Evolutionary conservation across 306 rosid genomes (phyloP), one percentile per base, ranked within the genome.

Genomic region (Begonia fuchsioides): DNA sequence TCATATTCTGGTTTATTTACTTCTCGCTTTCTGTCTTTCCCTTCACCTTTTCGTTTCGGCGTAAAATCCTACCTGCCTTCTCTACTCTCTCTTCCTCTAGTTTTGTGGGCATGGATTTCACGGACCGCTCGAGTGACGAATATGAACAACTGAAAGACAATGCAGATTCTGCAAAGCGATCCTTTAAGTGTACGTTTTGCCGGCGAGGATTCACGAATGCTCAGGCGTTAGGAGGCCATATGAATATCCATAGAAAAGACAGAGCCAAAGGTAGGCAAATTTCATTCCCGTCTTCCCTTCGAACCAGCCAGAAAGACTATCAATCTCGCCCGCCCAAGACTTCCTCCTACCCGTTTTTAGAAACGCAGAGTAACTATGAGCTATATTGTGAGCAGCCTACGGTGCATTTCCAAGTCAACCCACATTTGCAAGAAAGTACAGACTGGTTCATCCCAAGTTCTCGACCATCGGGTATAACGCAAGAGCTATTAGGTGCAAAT

Each of bases 151-250:
- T 17, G 13, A 54, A 58, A 51, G 68, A 57, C 12, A 64, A 32
- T 2, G 40, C n/a, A 1, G 59, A 66, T n/a, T 43, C 54, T 2
- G 43, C 54, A 0, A 79, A 65, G 61, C 69, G 94, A 3, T 78
- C 72, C 35, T 92, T 75, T 54, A 85, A 77, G 50, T 92, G 98
- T 79, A 79, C 93, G 53, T 92, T 75, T 56, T 90, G 98, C 70
- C 76, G 26, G 68, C 74, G 87, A n/a, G 98, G 98, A 8, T 90
- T 90, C 77, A 85, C 95, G 17, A 85, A 85, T 49, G 98, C 98
- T 6, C 98, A 85, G 39, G 95, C 95, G 13, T 58, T 90, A 49
- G 98, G 98, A 7, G 98, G 97, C 18, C 97, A 88, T 17, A 88
- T 88, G 97, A 90, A 90, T 47, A 84, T 90, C 14, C 97, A 90